Evolutionary conservation across 768 basidiomycete species (phyloP).

Genomic region (Chalciporus chontae): DNA sequence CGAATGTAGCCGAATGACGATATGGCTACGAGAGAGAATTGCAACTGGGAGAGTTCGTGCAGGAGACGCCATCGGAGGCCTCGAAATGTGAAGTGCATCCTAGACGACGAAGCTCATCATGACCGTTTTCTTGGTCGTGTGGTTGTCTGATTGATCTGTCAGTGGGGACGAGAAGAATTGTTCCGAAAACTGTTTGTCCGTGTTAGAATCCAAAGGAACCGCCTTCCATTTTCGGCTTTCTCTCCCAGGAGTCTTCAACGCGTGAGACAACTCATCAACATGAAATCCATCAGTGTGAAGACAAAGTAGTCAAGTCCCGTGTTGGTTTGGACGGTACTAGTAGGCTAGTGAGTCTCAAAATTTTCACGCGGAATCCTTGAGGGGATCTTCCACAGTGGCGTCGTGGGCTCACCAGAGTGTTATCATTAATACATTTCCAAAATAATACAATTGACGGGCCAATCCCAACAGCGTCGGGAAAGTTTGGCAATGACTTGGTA

Average conservation of each 20-base stretch:
- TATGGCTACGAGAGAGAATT: constrained; percentile 2
- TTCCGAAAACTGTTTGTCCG: constrained; percentile 17
- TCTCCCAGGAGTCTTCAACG: not conserved
- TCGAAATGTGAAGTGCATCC: constrained; percentile 1
- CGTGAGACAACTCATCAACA: no score
- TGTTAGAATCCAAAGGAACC: constrained; percentile 6
- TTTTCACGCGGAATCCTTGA: no score
- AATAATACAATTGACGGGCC: no score
- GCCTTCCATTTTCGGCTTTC: not conserved
- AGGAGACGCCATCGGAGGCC: constrained; percentile 13
- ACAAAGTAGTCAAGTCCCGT: no score
- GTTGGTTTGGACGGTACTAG: no score
- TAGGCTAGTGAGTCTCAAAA: no score
- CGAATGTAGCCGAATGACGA: constrained; percentile 8
- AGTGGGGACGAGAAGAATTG: not conserved
- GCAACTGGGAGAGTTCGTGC: constrained; percentile 6
- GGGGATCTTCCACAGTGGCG: no score
- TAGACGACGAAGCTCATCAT: constrained; percentile 19
- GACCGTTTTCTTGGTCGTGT: constrained; percentile 7
- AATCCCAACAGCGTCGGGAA: no score
- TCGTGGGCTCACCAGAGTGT: no score
- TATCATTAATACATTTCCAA: no score
- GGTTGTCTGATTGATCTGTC: not conserved
- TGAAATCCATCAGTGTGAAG: no score
- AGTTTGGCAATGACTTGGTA: no score